Base-by-base conservation (phyloP, 345 rosid genomes). In the Combretum micranthum region DNA sequence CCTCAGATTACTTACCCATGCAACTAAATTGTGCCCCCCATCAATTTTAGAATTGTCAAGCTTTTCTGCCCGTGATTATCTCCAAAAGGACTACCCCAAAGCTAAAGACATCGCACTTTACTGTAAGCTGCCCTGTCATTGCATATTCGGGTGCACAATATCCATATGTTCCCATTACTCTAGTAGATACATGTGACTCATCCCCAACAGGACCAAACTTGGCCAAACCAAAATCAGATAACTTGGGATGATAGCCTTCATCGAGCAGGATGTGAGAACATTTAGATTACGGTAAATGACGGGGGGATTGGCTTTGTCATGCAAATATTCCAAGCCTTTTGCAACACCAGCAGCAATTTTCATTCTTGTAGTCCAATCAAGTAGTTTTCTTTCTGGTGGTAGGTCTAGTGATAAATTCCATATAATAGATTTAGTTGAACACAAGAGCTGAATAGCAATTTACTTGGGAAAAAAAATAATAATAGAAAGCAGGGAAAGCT, bases 91-190 rank as follows among this genome's bases (percentile, higher is more conserved):
- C 81, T 57, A 78, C 81, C 13, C 86, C 86, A 23, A 78, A 81
- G 67, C 86, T 81, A 59, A 77, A 81, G 61, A 81, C 78, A 59
- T 77, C 86, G 3, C 85, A 84, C 61, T 84, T 84, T 66, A 84
- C 60, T 0, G 91, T 81, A 37, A 84, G 90, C 73, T 84, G 90
- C 21, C 90, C 90, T 0, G 90, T 84, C 90, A 84, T 81, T 60
- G 90, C 90, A 72, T 83, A 83, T 61, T 83, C 89, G n/a, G 89
- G 89, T 14, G 89, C 89, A 59, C 89, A 83, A 50, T 83, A 83
- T 52, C 89, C 89, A 51, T 78, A 80, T 0, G 89, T 83, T 61
- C 89, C 89, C 89, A 83, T 83, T 61, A 83, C 89, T 70, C 89
- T 76, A 1, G 90, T 84, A 15, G 90, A 81, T 44, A 84, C 85